A percentile compares a stretch with the other conserved stretches of the same genome.
These are phyloP conservation scores for Bretschneidera sinensis DNA, from an alignment of 345 rosid genomes.

Conservation along the genomic window DNA sequence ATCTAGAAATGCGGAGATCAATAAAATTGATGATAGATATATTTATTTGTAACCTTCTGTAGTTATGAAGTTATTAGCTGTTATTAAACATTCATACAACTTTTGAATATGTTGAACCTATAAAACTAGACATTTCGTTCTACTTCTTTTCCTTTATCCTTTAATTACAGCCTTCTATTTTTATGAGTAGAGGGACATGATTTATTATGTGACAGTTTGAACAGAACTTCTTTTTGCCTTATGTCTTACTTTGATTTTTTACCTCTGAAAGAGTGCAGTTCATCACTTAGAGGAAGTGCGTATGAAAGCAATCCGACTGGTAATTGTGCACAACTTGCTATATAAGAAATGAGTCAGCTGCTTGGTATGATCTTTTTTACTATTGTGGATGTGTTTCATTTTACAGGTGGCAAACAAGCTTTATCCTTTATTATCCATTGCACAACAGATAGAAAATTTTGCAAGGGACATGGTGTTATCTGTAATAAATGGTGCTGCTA, in stretches of 20 bases:
- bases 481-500: conserved; percentile 33
- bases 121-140: neutral
- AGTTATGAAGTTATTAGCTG: neutral
- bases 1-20: no score
- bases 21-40: neutral
- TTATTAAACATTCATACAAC: no score
- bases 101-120: no score
- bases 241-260: conserved; percentile 19
- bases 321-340: conserved; percentile 27
- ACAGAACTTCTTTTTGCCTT: conserved; percentile 1
- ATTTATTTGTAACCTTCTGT: neutral
- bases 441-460: conserved; percentile 86
- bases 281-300: conserved; percentile 93
- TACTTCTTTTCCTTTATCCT: neutral
- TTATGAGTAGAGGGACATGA: neutral
- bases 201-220: neutral
- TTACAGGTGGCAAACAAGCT: conserved; percentile 93
- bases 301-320: conserved; percentile 98
- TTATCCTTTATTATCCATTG: conserved; percentile 64
- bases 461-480: conserved; percentile 67
- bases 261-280: conserved; percentile 70
- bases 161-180: neutral
- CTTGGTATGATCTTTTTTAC: conserved; percentile 17
- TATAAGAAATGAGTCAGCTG: conserved; percentile 7
- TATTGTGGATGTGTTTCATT: conserved; percentile 19